Evolutionary conservation across 2,329 filamentous ascomycete genomes (phyloP).

Genomic region (Fusarium sp.): DNA sequence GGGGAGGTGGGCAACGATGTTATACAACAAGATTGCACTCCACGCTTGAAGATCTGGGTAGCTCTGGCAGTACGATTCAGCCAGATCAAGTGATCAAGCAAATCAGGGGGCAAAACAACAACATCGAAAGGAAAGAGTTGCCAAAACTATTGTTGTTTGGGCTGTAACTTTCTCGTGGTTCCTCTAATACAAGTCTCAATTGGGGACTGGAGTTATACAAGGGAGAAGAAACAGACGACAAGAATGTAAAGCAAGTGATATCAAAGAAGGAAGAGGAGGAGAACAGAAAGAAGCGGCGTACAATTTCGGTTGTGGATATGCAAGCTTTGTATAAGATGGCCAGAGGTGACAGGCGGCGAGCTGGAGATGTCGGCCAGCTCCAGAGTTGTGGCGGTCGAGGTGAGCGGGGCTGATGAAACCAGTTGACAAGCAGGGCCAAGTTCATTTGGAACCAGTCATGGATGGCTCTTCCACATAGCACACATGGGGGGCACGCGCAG

Average conservation of each 20-base stretch:
- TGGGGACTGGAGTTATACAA: neutral
- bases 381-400: constrained; percentile 50
- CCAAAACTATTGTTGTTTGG: neutral
- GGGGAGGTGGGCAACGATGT: neutral
- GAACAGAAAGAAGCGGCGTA: constrained; percentile 31
- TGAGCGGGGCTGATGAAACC: constrained; percentile 53
- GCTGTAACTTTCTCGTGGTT: neutral
- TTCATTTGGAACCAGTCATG: constrained; percentile 56
- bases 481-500: constrained; percentile 38
- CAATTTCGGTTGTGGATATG: constrained; percentile 35
- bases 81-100: neutral
- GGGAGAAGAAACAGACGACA: neutral
- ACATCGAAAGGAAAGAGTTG: neutral
- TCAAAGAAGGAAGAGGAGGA: constrained; percentile 21
- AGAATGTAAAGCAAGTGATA: neutral
- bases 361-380: constrained; percentile 59
- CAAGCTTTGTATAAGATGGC: constrained; percentile 38
- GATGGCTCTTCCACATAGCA: constrained; percentile 44
- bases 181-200: neutral
- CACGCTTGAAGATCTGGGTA: neutral
- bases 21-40: neutral
- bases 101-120: neutral
- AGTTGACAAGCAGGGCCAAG: constrained; percentile 52
- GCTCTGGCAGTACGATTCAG: neutral
- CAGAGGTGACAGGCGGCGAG: constrained; percentile 41